These are phyloP conservation scores for Castanea mollissima DNA, from an alignment of 306 rosid species.

Conservation along the genomic window DNA sequence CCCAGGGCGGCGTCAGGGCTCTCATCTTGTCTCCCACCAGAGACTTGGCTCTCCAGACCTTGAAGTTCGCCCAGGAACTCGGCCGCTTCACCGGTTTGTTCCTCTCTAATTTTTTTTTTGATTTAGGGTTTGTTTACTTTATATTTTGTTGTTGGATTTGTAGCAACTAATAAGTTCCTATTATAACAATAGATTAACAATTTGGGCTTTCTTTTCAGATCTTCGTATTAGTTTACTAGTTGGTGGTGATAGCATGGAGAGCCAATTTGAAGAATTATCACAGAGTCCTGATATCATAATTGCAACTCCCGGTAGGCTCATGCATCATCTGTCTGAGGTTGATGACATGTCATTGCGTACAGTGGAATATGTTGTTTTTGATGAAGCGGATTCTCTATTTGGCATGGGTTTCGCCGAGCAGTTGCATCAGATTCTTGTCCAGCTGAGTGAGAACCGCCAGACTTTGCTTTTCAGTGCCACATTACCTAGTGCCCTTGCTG, in stretches of 20 bases:
- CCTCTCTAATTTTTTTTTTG: background rate
- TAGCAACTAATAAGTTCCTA: no score
- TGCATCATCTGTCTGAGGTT: conserved; percentile 89
- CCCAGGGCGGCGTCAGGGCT: conserved; percentile 83
- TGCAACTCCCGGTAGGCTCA: conserved; percentile 96
- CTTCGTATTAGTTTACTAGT: conserved; percentile 83
- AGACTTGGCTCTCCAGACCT: conserved; percentile 87
- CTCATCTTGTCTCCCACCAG: conserved; percentile 82
- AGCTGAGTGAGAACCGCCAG: conserved; percentile 83
- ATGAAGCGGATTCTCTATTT: conserved; percentile 82
- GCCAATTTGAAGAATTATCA: conserved; percentile 80
- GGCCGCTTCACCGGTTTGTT: conserved; percentile 64
- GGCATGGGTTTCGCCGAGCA: conserved; percentile 95
- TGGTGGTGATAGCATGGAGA: conserved; percentile 96
- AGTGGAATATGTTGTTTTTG: conserved; percentile 89
- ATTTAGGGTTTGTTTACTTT: no score
- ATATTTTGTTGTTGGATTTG: no score
- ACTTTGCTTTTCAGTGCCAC: conserved; percentile 94
- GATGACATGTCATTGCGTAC: conserved; percentile 82
- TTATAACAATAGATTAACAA: no score
- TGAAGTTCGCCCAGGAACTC: conserved; percentile 78
- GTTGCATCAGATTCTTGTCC: conserved; percentile 71
- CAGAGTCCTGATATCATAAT: conserved; percentile 84
- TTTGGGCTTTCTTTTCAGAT: conserved; percentile 38
- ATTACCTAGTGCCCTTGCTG: conserved; percentile 88